phyloP scores from a whole-genome alignment of 2,329 filamentous ascomycete species.

The Ascochyta clinopodiicola region DNA sequence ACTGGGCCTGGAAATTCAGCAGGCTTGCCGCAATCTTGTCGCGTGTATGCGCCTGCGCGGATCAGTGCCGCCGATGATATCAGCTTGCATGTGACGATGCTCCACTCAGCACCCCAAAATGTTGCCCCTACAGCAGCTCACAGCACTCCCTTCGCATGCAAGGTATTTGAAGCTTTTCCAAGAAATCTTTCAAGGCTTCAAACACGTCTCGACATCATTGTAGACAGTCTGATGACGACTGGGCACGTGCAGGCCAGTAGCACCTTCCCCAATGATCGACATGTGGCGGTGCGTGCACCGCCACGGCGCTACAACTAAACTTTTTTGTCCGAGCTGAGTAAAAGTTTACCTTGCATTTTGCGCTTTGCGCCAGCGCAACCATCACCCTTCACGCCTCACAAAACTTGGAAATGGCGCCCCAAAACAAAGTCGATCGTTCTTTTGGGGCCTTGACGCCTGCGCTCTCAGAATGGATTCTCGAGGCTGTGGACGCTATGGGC shows the following conservation, averaged over 20 bases:
- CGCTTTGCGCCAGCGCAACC: conserved; percentile 7
- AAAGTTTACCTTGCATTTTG: conserved; percentile 8
- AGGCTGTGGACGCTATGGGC: conserved; percentile 83
- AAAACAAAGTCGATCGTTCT: conserved; percentile 52
- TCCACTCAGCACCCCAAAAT: background rate
- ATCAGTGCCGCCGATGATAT: conserved; percentile 29
- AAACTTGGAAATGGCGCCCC: conserved; percentile 39
- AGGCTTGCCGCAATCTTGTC: conserved; percentile 23
- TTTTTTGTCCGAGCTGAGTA: conserved; percentile 23
- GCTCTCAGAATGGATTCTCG: conserved; percentile 82
- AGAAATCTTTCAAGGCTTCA: background rate
- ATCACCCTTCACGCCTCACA: conserved; percentile 5
- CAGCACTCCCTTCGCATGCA: background rate
- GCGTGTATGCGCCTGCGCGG: conserved; percentile 26
- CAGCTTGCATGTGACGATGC: conserved; percentile 26
- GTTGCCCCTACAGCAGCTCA: background rate
- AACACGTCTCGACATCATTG: background rate
- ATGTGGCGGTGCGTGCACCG: conserved; percentile 12
- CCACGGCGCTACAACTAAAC: conserved; percentile 16
- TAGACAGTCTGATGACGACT: background rate
- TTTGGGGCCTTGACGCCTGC: conserved; percentile 75
- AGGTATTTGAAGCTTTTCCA: background rate
- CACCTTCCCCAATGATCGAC: background rate
- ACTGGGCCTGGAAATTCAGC: conserved; percentile 29
- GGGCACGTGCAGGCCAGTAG: background rate